Evolutionary conservation across 2,329 filamentous ascomycete species (phyloP), one percentile per base, ranked within the genome.

Genomic region (Penicillium palitans): DNA sequence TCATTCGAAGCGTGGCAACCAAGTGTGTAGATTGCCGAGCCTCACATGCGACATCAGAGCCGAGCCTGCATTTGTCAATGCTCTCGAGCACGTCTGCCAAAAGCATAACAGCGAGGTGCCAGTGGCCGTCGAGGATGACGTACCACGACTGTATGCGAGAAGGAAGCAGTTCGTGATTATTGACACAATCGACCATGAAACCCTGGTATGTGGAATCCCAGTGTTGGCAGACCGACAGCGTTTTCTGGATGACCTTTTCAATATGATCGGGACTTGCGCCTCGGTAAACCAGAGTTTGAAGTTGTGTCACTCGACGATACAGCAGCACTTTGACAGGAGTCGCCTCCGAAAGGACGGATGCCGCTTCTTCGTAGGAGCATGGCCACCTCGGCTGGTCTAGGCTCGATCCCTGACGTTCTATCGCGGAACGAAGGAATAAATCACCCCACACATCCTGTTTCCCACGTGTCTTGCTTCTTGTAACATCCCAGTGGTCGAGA

Each of bases 71-170:
- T 7, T 76, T 72, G 52, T 86, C 83, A 24, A 84, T 77, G 27
- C 76, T 69, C 47, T 82, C 80, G 13, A 87, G 72, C 4, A 81
- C 68, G 56, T 87, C 84, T 35, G 83, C 81, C 5, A 86, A 71
- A 25, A 86, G 73, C 42, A 87, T 77, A 0, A 79, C 77, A 2
- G 79, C 84, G 3, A 86, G 78, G 61, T 85, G 81, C 80, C 83
- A 87, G 61, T 86, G 84, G 0, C 80, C 81, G 0, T 79, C 74
- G 25, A 87, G 77, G 52, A 83, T 81, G 15, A 84, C 78, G 59
- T 85, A 86, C 84, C 84, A 87, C 42, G 83, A 83, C 64, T 84
- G 83, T 5, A 86, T 78, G 15, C 81, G 81, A 12, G 79, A 66
- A 1, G 83, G 82, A 0, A 86, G 76, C 0, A 70, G 65, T 33